phyloP scores from a whole-genome alignment of 192 early-diverging fungal species.

The Mortierella hygrophila region DNA sequence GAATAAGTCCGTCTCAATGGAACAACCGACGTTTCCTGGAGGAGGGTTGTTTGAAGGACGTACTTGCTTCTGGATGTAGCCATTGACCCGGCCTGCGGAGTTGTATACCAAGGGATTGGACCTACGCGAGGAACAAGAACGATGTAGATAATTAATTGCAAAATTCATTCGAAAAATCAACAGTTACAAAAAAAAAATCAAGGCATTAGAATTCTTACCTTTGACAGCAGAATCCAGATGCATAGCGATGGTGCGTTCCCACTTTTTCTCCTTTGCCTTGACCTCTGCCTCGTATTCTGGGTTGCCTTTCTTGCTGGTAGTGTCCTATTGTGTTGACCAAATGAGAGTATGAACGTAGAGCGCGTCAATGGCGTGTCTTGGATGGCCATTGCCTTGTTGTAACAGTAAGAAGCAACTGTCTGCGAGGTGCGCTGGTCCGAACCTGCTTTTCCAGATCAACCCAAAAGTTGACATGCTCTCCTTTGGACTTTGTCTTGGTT shows the following conservation, averaged over 20 bases:
- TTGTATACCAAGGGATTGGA: slow-evolving; percentile 47
- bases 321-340: slow-evolving; percentile 5
- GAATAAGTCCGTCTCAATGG: not conserved
- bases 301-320: slow-evolving; percentile 54
- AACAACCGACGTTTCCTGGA: not conserved
- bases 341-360: not conserved
- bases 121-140: not conserved
- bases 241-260: slow-evolving; percentile 72
- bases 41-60: not conserved
- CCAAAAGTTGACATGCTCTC: slow-evolving; percentile 72
- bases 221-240: slow-evolving; percentile 68
- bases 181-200: not conserved
- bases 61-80: slow-evolving; percentile 26
- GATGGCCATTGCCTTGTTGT: not conserved
- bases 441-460: slow-evolving; percentile 64
- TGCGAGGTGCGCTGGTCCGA: not conserved
- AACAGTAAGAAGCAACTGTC: not conserved
- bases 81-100: slow-evolving; percentile 6
- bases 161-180: not conserved
- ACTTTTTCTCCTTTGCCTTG: slow-evolving; percentile 64
- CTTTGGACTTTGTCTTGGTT: not conserved
- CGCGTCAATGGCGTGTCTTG: not conserved
- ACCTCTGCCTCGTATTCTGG: slow-evolving; percentile 70
- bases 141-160: not conserved
- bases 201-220: slow-evolving; percentile 17